Base-by-base conservation (phyloP, 306 rosid genomes). In the Lithocarpus polystachyus region DNA sequence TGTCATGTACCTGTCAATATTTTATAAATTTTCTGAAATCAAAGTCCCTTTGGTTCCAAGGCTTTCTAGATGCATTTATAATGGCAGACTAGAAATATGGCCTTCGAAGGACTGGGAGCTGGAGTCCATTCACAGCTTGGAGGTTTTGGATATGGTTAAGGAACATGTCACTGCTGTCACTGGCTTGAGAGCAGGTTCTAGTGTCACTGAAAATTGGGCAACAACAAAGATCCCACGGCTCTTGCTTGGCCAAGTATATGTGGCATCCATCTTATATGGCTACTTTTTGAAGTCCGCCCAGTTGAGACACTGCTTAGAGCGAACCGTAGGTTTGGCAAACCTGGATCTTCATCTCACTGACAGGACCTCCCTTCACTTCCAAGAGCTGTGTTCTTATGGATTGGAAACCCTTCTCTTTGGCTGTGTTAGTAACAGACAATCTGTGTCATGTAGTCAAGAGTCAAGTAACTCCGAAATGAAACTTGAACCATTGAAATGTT, bases 81-180 rank as follows among this genome's bases (percentile, higher is more conserved):
- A 96, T 74, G 89, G 92, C 28, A 91, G 99, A 83, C 87, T 96
- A 68, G 99, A 96, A 88, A 93, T 95, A 78, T 81, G 86, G 81
- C 99, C 98, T 75, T 81, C 98, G 72, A 96, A 89, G 84, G 94
- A 96, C 82, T 96, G 96, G 96, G 98, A 88, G 79, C 94, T 96
- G 7, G 97, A 96, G 82, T 93, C 99, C 48, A 88, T 93, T 77
- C 84, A 91, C 77, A 85, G 86, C 81, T 72, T 81, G 64, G 99
- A 88, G 79, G 90, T 89, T 77, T 84, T 96, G 87, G 90, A 90
- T 79, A 88, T 93, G 92, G 85, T 96, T 68, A 91, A 80, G 84
- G 99, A 91, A 81, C 98, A 96, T 72, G 84, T 93, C 68, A 86
- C 89, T 43, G 82, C 85, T 28, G 84, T 89, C 75, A 96, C 89